Percentiles rank a stretch among this genome's conserved stretches.
Conservation (phyloP, 2,329 filamentous ascomycete genomes). For the Rhexocercosporidium sp. region DNA sequence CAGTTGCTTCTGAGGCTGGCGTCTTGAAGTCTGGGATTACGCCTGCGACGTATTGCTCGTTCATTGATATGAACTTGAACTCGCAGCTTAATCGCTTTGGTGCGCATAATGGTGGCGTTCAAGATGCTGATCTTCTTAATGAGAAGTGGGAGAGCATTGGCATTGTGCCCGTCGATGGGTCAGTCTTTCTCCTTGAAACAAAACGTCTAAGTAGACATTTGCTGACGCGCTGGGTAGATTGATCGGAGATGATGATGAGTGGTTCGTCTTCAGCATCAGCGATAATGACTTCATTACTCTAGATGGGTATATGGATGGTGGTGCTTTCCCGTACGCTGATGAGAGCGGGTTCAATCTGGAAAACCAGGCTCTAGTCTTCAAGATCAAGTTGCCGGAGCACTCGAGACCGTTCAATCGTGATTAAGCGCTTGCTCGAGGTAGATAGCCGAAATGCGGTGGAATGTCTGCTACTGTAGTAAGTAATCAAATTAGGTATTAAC, state of each 20-base stretch:
- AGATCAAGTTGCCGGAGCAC: slow-evolving; percentile 36
- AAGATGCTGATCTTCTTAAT: slow-evolving; percentile 65
- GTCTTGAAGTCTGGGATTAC: slow-evolving; percentile 58
- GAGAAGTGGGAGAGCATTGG: slow-evolving; percentile 80
- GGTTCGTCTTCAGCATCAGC: slow-evolving; percentile 69
- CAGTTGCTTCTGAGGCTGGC: slow-evolving; percentile 50
- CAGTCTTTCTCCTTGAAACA: not conserved
- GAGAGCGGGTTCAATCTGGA: slow-evolving; percentile 59
- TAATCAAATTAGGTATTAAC: not conserved
- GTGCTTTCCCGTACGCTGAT: slow-evolving; percentile 59
- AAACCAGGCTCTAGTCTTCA: slow-evolving; percentile 64
- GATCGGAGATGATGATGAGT: slow-evolving; percentile 58
- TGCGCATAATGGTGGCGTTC: slow-evolving; percentile 68
- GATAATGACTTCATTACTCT: slow-evolving; percentile 81
- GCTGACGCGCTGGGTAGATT: slow-evolving; percentile 17
- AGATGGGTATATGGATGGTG: slow-evolving; percentile 62
- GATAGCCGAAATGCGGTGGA: not conserved
- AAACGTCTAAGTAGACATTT: not conserved
- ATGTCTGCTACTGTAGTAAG: not conserved
- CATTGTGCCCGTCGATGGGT: slow-evolving; percentile 61
- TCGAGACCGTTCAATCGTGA: slow-evolving; percentile 30
- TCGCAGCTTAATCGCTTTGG: slow-evolving; percentile 67
- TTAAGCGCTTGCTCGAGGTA: not conserved
- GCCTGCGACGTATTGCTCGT: slow-evolving; percentile 66
- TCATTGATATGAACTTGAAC: slow-evolving; percentile 72